A percentile compares a stretch with the other conserved stretches of the same genome.
Conservation (phyloP, 2,329 filamentous ascomycete species). For the Aspergillus aculeatinus region DNA sequence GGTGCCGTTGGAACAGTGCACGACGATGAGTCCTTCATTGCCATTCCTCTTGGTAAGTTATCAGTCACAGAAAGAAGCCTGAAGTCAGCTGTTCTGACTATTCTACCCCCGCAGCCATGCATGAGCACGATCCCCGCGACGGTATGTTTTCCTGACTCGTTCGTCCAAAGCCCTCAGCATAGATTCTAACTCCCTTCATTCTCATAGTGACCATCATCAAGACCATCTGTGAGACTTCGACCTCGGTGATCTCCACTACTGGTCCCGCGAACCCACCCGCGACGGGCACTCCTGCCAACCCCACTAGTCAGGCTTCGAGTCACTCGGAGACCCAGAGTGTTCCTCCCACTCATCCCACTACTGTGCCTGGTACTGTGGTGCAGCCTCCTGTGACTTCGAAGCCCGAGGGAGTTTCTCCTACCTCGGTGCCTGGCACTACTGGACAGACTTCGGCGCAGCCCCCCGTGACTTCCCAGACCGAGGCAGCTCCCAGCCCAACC, state of each 20-base stretch:
- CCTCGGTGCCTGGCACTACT: slow-evolving; percentile 4
- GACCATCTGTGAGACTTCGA: slow-evolving; percentile 18
- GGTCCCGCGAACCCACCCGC: neutral
- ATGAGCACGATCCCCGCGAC: slow-evolving; percentile 3
- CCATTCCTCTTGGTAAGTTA: slow-evolving; percentile 8
- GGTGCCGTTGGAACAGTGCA: neutral
- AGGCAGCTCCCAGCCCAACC: neutral
- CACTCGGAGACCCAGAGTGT: neutral
- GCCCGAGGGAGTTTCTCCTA: neutral
- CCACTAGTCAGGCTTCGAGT: neutral
- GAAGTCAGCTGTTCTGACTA: neutral
- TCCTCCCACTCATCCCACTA: neutral
- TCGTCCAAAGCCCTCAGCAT: neutral
- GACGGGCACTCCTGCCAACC: neutral
- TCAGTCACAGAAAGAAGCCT: neutral
- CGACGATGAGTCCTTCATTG: slow-evolving; percentile 1
- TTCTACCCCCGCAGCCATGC: neutral
- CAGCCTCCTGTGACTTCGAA: neutral
- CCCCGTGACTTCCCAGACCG: neutral
- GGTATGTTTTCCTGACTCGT: neutral
- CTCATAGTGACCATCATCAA: slow-evolving; percentile 23
- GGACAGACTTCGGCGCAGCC: neutral
- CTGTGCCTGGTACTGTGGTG: slow-evolving; percentile 1
- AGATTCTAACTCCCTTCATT: neutral
- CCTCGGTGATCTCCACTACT: neutral